Base-by-base conservation (phyloP, 2,329 filamentous ascomycete species). In the Zarea fungicola region DNA sequence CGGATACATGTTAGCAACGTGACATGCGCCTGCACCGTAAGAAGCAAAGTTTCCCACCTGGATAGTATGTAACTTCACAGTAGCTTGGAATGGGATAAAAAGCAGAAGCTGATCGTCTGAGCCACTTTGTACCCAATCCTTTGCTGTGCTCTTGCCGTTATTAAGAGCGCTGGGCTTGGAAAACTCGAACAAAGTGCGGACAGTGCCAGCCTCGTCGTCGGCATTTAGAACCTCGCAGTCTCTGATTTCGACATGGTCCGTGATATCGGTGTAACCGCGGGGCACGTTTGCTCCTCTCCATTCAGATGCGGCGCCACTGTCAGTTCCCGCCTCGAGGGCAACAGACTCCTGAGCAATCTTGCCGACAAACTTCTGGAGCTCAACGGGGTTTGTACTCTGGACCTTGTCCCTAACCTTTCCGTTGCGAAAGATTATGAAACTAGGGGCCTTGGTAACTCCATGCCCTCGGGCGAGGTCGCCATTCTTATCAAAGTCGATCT, bases 21-120 rank as follows among this genome's bases (percentile, higher is more conserved):
- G 6, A 19, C 14, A 23, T 5, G 2, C 11, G 5, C 6, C 6
- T 16, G 7, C 19, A 10, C 35, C n/a, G 4, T 7, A 6, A 25
- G 42, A 13, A 4, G 8, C n/a, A 11, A 23, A 14, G 10, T 19
- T 21, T 55, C 69, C 50, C 69, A 81, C 81, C 73, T 85, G 82
- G 26, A 85, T 70, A 10, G 89, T 91, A 70, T 96, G 92, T 44
- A 97, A 78, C 74, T 97, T 99, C 56, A 96, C 66, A 41, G 83
- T 88, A 26, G 85, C 82, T 66, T 91, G 85, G 71, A 99, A 96
- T 1, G 93, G 92, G 50, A 95, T 77, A 68, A 85, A 97, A 40
- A 99, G 78, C 78, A 97, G 87, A 54, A 99, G 74, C 74, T 99
- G 93, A 71, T 97, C 91, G 63, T 99, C 93, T 29, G 92, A 95